Evolutionary conservation across 2,329 filamentous ascomycete species (phyloP).

Genomic region (Alternaria triticina): DNA sequence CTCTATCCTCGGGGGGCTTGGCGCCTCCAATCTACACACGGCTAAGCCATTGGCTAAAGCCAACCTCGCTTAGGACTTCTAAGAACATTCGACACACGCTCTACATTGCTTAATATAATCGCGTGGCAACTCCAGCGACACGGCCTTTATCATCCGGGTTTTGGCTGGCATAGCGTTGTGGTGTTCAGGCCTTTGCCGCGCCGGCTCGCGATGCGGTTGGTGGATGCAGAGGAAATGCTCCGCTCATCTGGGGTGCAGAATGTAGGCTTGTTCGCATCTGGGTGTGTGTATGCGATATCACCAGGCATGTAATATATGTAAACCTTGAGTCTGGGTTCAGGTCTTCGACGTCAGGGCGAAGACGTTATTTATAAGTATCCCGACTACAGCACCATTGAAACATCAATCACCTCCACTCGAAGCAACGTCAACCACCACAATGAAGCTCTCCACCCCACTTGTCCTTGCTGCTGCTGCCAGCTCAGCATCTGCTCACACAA

Average conservation of each 20-base stretch:
- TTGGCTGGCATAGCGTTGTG: constrained; percentile 2
- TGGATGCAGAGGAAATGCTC: constrained; percentile 18
- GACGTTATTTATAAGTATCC: constrained; percentile 10
- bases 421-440: constrained; percentile 6
- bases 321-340: constrained; percentile 4
- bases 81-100: constrained; percentile 27
- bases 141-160: constrained; percentile 25
- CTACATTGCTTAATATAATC: constrained; percentile 40
- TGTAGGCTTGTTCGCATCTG: neutral
- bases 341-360: neutral
- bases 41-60: constrained; percentile 26
- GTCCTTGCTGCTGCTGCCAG: constrained; percentile 36
- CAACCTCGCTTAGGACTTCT: constrained; percentile 24
- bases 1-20: constrained; percentile 1
- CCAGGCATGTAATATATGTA: neutral
- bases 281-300: constrained; percentile 7
- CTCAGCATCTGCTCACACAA: constrained; percentile 57
- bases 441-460: constrained; percentile 39
- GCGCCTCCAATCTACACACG: constrained; percentile 15
- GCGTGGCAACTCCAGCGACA: constrained; percentile 2
- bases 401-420: neutral
- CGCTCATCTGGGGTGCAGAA: constrained; percentile 6
- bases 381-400: neutral
- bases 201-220: constrained; percentile 20
- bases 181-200: constrained; percentile 3